These are phyloP conservation scores for Colletotrichum magnum DNA, from an alignment of 2,329 filamentous ascomycete genomes.

Conservation along the genomic window DNA sequence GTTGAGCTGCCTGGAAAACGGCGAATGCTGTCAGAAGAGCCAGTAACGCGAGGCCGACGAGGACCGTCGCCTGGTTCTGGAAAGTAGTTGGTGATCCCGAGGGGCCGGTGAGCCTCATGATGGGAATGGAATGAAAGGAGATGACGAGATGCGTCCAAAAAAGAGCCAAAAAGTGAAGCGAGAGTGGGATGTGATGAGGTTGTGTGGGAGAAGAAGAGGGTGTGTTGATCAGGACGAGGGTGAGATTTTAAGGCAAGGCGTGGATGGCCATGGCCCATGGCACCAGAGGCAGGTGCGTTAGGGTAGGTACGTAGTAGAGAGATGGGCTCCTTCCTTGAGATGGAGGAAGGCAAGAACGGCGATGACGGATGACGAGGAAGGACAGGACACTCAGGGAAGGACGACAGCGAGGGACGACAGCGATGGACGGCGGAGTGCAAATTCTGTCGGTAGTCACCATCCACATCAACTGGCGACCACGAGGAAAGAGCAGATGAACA, in stretches of 20 bases:
- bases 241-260: background rate
- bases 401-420: no score
- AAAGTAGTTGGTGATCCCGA: conserved; percentile 10
- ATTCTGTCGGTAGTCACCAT: no score
- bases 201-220: conserved; percentile 13
- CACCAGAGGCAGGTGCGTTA: no score
- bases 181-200: conserved; percentile 30
- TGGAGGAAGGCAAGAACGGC: no score
- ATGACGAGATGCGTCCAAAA: conserved; percentile 39
- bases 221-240: background rate
- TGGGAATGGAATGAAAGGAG: conserved; percentile 32
- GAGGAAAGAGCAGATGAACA: no score
- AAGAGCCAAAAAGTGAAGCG: conserved; percentile 39
- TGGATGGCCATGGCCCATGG: background rate
- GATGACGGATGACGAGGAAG: no score
- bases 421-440: no score
- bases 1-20: conserved; percentile 8
- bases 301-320: no score
- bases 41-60: conserved; percentile 19
- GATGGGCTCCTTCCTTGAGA: no score
- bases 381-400: no score
- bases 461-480: no score
- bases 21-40: conserved; percentile 22
- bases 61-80: conserved; percentile 5
- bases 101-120: conserved; percentile 18